Conservation (phyloP, 2,329 filamentous ascomycete species). For the Penicillium sp. region DNA sequence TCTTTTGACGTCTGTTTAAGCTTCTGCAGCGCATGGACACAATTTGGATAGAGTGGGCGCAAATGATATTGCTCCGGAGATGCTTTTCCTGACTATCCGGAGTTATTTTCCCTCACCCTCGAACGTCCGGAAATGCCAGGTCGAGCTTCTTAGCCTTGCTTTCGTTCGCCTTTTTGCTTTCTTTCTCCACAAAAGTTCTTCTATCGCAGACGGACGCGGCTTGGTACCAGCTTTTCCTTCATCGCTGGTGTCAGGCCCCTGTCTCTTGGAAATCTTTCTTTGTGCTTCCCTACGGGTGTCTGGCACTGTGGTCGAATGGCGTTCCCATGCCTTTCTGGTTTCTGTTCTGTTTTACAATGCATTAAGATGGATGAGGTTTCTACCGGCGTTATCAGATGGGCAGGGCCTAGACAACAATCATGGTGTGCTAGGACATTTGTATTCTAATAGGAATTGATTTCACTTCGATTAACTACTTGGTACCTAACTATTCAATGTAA, state of each 20-base stretch:
- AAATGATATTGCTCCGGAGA: slow-evolving; percentile 10
- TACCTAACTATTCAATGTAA: too few species aligned
- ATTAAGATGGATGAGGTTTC: slow-evolving; percentile 19
- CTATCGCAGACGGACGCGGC: neutral
- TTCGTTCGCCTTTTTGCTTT: neutral
- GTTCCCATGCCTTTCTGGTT: slow-evolving; percentile 3
- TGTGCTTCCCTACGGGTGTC: neutral
- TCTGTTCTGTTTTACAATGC: slow-evolving; percentile 12
- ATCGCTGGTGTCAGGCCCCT: neutral
- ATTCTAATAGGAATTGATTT: slow-evolving; percentile 19
- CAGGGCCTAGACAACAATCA: slow-evolving; percentile 12
- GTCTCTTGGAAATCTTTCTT: neutral
- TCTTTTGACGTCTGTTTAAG: slow-evolving; percentile 12
- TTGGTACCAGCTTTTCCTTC: neutral
- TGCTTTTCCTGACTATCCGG: slow-evolving; percentile 6
- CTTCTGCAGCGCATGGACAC: slow-evolving; percentile 1
- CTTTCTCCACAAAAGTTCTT: neutral
- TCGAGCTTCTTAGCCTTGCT: neutral
- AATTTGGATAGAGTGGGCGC: neutral
- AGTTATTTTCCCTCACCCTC: slow-evolving; percentile 16
- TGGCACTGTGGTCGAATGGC: neutral
- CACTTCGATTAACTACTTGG: neutral
- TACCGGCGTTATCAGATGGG: slow-evolving; percentile 23
- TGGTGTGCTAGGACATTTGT: slow-evolving; percentile 11
- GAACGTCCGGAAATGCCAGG: neutral